Conservation (phyloP, 2,329 filamentous ascomycete genomes). For the Penicillium occitanis region DNA sequence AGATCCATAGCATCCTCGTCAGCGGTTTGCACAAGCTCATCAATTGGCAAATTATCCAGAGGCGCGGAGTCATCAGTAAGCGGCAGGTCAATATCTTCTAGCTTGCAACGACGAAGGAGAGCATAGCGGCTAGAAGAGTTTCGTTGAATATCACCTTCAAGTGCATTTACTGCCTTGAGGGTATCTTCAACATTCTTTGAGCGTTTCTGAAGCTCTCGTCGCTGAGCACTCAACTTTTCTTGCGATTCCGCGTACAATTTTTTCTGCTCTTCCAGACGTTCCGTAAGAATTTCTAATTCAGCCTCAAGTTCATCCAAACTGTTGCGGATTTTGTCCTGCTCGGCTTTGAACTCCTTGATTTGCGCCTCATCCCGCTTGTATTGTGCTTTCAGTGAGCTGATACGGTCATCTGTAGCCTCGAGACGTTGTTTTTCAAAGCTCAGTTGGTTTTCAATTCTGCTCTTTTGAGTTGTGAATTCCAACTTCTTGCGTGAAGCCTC, state of each 20-base stretch:
- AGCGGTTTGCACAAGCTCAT: slow-evolving; percentile 69
- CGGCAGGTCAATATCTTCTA: slow-evolving; percentile 88
- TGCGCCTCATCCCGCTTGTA: slow-evolving; percentile 66
- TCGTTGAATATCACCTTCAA: slow-evolving; percentile 85
- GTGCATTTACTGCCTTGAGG: slow-evolving; percentile 69
- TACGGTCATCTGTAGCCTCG: slow-evolving; percentile 66
- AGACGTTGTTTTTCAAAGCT: slow-evolving; percentile 70
- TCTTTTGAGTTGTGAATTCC: slow-evolving; percentile 78
- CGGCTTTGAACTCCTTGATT: slow-evolving; percentile 66
- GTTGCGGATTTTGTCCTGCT: slow-evolving; percentile 73
- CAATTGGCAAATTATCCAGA: slow-evolving; percentile 81
- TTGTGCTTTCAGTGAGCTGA: slow-evolving; percentile 66
- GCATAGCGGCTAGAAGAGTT: slow-evolving; percentile 81
- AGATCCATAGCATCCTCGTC: slow-evolving; percentile 92
- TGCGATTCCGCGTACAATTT: slow-evolving; percentile 66
- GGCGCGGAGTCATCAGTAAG: slow-evolving; percentile 67
- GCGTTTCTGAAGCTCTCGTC: slow-evolving; percentile 76
- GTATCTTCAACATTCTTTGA: slow-evolving; percentile 77
- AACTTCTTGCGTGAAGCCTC: slow-evolving; percentile 84
- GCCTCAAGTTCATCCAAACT: slow-evolving; percentile 70
- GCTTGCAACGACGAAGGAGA: slow-evolving; percentile 81
- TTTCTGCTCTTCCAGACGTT: slow-evolving; percentile 68
- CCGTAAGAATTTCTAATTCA: slow-evolving; percentile 72
- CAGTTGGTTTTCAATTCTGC: slow-evolving; percentile 60
- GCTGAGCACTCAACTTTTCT: slow-evolving; percentile 74